Conservation (phyloP, 768 basidiomycete genomes). For the Pleurotus platypus region DNA sequence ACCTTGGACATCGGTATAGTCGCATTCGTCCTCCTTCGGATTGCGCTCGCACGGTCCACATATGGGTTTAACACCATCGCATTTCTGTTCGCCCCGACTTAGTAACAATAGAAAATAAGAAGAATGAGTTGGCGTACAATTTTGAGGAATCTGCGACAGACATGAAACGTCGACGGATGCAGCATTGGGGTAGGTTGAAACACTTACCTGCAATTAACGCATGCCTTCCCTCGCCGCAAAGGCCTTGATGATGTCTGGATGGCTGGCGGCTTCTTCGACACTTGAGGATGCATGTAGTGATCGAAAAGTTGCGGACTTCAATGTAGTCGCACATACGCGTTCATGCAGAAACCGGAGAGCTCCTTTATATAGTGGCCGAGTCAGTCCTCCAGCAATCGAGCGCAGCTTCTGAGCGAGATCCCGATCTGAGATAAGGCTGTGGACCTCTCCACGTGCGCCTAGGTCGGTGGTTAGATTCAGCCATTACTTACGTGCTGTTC, state of each 20-base stretch:
- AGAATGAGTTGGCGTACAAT: conserved; percentile 31
- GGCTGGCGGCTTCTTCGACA: conserved; percentile 6
- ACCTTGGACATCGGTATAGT: conserved; percentile 63
- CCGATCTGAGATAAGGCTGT: not conserved
- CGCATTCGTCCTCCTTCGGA: conserved; percentile 64
- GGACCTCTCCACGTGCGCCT: not conserved
- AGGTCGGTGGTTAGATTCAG: not conserved
- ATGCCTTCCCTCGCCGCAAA: conserved; percentile 49
- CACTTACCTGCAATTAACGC: conserved; percentile 47
- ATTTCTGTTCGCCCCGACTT: conserved; percentile 35
- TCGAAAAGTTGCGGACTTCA: conserved; percentile 1
- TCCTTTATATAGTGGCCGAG: conserved; percentile 6
- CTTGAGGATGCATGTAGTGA: conserved; percentile 5
- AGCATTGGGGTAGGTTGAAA: conserved; percentile 1
- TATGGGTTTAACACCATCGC: conserved; percentile 60
- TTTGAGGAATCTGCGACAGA: conserved; percentile 39
- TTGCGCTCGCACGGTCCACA: conserved; percentile 62
- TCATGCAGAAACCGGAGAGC: conserved; percentile 1
- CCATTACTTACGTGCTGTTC: not conserved
- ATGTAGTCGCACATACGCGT: conserved; percentile 4
- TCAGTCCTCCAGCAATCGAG: not conserved
- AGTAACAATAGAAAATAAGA: not conserved
- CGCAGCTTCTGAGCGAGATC: not conserved
- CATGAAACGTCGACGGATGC: conserved; percentile 6
- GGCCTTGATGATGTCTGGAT: conserved; percentile 20